Evolutionary conservation across 2,329 filamentous ascomycete species (phyloP), one percentile per base, ranked within the genome.

Genomic region (Chlorencoelia australis): DNA sequence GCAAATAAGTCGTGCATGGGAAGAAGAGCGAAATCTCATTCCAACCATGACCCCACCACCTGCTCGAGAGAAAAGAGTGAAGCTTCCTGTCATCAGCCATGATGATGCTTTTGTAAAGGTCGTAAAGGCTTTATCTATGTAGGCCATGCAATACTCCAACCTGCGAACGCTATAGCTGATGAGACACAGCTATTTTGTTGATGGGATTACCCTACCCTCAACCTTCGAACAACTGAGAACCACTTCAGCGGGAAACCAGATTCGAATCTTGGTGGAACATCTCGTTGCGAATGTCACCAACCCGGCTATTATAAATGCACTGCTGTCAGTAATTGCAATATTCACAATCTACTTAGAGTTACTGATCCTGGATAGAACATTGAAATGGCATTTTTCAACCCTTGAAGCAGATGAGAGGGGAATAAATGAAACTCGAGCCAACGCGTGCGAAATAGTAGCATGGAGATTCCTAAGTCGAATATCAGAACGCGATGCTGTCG

Each of bases 391-490:
- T 52, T 89, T 80, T 42, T 64, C 71, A 16, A 68, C 73, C 9
- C 63, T 68, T 21, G 79, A 82, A 43, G 66, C 59, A 19, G 67
- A 69, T 30, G 68, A 81, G 40, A 73, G 74, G 41, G 75, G 76
- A 4, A 61, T 88, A 20, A 74, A 76, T 39, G 72, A 81, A 39
- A 73, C 80, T 10, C 70, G 82, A 36, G 80, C 79, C 14, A 73
- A 75, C 52, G 82, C 80, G 18, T 88, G 82, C 53, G 83, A 89
- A 61, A 82, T 86, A 43, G 80, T 86, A 10, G 83, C 83, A 24
- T 87, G 82, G 79, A 73, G 82, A 25, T 85, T 86, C 48, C 64
- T 88, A 22, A 75, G 75, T 11, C 75, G 75, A 37, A 63, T 87
- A 20, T 79, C 78, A 2, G 80, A 86, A 53, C 66, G 75, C 16